Conservation (phyloP, 768 basidiomycete genomes). For the Calocybe indica region DNA sequence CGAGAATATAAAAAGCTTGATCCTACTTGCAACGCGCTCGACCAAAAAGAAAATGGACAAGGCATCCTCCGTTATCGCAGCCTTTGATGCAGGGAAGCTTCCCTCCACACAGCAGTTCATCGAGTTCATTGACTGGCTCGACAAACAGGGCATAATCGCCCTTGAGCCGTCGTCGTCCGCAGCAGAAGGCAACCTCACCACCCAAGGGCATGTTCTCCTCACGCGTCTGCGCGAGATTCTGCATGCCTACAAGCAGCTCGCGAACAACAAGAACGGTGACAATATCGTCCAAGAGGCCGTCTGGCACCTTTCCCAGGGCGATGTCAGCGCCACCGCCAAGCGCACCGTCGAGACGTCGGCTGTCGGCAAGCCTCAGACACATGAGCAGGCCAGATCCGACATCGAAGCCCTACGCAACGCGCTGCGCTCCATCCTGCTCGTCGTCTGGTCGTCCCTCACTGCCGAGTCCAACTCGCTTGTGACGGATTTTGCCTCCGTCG, state of each 20-base stretch:
- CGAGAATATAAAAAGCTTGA: no score
- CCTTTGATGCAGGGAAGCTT: slow-evolving; percentile 65
- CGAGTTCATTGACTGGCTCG: slow-evolving; percentile 48
- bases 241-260: slow-evolving; percentile 51
- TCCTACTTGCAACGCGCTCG: no score
- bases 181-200: slow-evolving; percentile 39
- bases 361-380: neutral
- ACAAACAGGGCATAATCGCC: slow-evolving; percentile 40
- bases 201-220: slow-evolving; percentile 48
- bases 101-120: slow-evolving; percentile 56
- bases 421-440: slow-evolving; percentile 43
- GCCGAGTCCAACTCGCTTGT: slow-evolving; percentile 50
- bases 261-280: slow-evolving; percentile 55
- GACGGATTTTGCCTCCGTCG: slow-evolving; percentile 59
- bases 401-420: slow-evolving; percentile 42
- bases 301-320: slow-evolving; percentile 57
- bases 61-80: slow-evolving; percentile 55
- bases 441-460: slow-evolving; percentile 46
- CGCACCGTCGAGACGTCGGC: slow-evolving; percentile 13
- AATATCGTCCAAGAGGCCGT: slow-evolving; percentile 59
- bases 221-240: slow-evolving; percentile 45
- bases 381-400: slow-evolving; percentile 39
- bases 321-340: slow-evolving; percentile 34
- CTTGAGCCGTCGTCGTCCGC: slow-evolving; percentile 28
- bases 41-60: slow-evolving; percentile 48